A percentile compares a stretch with the other conserved stretches of the same genome.
Evolutionary conservation across 2,329 filamentous ascomycete species (phyloP).

Genomic region (Pseudocercospora musae): DNA sequence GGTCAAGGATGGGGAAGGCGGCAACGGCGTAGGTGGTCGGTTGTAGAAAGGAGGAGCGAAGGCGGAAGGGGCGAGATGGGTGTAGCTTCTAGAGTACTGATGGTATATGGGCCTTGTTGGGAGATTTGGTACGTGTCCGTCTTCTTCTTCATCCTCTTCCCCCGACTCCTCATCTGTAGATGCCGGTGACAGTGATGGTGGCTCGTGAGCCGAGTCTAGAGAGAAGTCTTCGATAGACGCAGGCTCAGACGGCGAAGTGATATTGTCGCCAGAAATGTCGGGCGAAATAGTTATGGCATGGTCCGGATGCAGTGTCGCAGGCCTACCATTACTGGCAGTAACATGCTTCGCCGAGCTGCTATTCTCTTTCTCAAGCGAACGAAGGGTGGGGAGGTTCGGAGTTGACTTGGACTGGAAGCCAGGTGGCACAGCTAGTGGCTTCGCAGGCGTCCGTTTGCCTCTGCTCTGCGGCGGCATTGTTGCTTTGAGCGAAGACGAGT

Average conservation of each 20-base stretch:
- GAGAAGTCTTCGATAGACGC: conserved; percentile 40
- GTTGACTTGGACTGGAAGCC: conserved; percentile 47
- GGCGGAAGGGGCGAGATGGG: conserved; percentile 41
- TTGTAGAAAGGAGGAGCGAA: conserved; percentile 93
- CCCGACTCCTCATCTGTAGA: conserved; percentile 32
- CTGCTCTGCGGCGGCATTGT: conserved; percentile 40
- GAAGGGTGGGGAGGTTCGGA: conserved; percentile 45
- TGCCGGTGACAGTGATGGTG: conserved; percentile 24
- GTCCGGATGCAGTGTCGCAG: conserved; percentile 14
- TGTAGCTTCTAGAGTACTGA: conserved; percentile 43
- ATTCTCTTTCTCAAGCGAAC: conserved; percentile 28
- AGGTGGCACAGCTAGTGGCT: conserved; percentile 8
- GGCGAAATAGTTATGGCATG: conserved; percentile 15
- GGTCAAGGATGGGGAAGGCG: conserved; percentile 87
- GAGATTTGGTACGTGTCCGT: conserved; percentile 29
- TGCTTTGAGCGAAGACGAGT: no score
- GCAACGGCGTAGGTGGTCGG: conserved; percentile 88
- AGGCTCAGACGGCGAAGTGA: conserved; percentile 39
- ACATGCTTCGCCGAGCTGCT: conserved; percentile 14
- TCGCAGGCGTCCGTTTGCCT: conserved; percentile 31
- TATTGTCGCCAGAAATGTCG: conserved; percentile 25
- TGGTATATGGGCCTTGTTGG: conserved; percentile 41
- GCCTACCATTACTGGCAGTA: conserved; percentile 11
- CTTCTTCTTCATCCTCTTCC: conserved; percentile 27
- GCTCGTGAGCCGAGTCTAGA: conserved; percentile 30